A percentile compares a stretch with the other conserved stretches of the same genome.
These are phyloP conservation scores for Globisporangium paroecandrum DNA, from an alignment of 352 stramenopile genomes.

Conservation along the genomic window DNA sequence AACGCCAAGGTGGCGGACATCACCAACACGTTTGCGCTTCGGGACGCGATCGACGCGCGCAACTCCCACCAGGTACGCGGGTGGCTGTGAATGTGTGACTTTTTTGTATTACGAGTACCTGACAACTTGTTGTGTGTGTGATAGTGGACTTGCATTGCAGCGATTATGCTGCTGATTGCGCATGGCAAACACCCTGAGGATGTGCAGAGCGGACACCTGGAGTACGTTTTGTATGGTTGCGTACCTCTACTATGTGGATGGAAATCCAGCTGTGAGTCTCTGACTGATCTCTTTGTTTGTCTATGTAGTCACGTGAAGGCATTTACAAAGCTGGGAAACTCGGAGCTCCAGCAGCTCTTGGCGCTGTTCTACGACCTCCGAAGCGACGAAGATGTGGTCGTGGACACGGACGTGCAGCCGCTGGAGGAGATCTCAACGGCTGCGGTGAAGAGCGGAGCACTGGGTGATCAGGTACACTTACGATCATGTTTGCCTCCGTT, in stretches of 20 bases:
- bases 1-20: constrained; percentile 57
- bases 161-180: constrained; percentile 63
- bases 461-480: constrained; percentile 7
- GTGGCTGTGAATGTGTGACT: background rate
- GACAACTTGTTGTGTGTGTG: background rate
- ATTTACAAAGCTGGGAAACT: constrained; percentile 59
- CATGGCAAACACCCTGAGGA: constrained; percentile 44
- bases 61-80: constrained; percentile 51
- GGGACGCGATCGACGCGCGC: constrained; percentile 60
- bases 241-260: background rate
- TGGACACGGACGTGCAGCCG: constrained; percentile 52
- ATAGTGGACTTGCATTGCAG: constrained; percentile 66
- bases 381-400: constrained; percentile 49
- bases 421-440: constrained; percentile 21
- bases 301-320: constrained; percentile 23
- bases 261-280: background rate
- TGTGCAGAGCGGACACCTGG: constrained; percentile 34
- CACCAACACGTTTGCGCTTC: constrained; percentile 53
- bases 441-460: constrained; percentile 12
- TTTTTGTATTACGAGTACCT: constrained; percentile 7
- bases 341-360: constrained; percentile 66
- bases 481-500: background rate
- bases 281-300: constrained; percentile 2
- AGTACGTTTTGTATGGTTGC: constrained; percentile 25
- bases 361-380: constrained; percentile 62